These are phyloP conservation scores for Rhamnella rubrinervis DNA, from an alignment of 331 rosid genomes.

Conservation along the genomic window DNA sequence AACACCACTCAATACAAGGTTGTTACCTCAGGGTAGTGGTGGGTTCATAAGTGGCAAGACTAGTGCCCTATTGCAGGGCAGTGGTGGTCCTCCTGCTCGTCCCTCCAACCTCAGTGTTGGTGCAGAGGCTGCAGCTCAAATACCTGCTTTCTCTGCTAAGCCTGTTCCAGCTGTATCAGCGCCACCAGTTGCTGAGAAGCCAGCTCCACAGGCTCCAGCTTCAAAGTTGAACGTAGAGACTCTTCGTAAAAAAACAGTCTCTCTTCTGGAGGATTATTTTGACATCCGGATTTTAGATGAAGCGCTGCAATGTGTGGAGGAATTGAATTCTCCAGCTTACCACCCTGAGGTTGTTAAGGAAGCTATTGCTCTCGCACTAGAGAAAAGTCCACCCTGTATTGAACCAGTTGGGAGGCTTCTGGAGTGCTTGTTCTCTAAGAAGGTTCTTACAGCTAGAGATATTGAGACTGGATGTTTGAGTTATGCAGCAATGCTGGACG, in stretches of 20 bases:
- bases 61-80: conserved; percentile 83
- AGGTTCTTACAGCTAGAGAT: conserved; percentile 56
- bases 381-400: conserved; percentile 65
- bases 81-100: conserved; percentile 50
- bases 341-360: conserved; percentile 89
- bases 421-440: conserved; percentile 46
- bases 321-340: conserved; percentile 68
- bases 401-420: conserved; percentile 66
- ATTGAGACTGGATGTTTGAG: conserved; percentile 71
- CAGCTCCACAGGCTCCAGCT: conserved; percentile 53
- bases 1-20: conserved; percentile 53
- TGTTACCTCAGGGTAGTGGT: conserved; percentile 90
- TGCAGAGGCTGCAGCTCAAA: conserved; percentile 46
- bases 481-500: conserved; percentile 65
- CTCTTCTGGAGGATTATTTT: conserved; percentile 86
- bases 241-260: conserved; percentile 55
- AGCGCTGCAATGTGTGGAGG: conserved; percentile 89
- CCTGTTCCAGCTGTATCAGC: conserved; percentile 28
- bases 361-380: conserved; percentile 70
- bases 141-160: conserved; percentile 48
- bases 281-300: conserved; percentile 62
- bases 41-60: conserved; percentile 63
- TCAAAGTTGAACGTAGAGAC: conserved; percentile 39
- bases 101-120: conserved; percentile 37
- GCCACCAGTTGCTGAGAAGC: conserved; percentile 42